Percentiles rank a stretch among this genome's conserved stretches.
These are phyloP conservation scores for Santalum album DNA, from an alignment of 164 flowering plant genomes.

Conservation along the genomic window DNA sequence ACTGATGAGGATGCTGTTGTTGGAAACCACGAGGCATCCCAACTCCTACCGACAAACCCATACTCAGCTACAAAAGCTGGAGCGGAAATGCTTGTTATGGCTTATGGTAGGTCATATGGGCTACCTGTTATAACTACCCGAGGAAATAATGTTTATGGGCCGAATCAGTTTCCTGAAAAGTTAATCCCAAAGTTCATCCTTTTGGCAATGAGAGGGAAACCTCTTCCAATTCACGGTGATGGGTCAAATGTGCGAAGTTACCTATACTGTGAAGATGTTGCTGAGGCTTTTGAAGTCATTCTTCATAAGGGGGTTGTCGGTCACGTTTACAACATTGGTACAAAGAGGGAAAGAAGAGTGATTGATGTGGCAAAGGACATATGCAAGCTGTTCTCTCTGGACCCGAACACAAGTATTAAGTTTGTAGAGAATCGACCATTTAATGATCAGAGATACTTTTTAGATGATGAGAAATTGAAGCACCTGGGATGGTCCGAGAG, in stretches of 20 bases:
- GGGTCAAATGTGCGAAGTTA: constrained; percentile 1
- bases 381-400: constrained; percentile 3
- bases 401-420: constrained; percentile 2
- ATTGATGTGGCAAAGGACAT: constrained; percentile 2
- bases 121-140: constrained; percentile 3
- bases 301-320: constrained; percentile 2
- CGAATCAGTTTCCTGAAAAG: constrained; percentile 3
- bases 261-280: constrained; percentile 3
- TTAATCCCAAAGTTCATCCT: constrained; percentile 1
- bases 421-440: constrained; percentile 4
- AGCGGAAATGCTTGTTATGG: constrained; percentile 4
- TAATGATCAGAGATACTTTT: constrained; percentile 1
- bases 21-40: constrained; percentile 7
- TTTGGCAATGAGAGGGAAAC: neutral
- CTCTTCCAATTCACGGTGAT: constrained; percentile 1
- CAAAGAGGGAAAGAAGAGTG: neutral
- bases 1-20: constrained; percentile 26
- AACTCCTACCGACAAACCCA: constrained; percentile 4
- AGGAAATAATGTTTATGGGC: constrained; percentile 1
- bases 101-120: constrained; percentile 1
- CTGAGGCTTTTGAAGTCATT: constrained; percentile 3
- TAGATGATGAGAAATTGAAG: constrained; percentile 1
- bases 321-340: constrained; percentile 2
- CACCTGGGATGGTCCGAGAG: constrained; percentile 2
- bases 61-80: constrained; percentile 3